phyloP scores from a whole-genome alignment of 805 yeast species.

The Starmerella ratchasimensis region DNA sequence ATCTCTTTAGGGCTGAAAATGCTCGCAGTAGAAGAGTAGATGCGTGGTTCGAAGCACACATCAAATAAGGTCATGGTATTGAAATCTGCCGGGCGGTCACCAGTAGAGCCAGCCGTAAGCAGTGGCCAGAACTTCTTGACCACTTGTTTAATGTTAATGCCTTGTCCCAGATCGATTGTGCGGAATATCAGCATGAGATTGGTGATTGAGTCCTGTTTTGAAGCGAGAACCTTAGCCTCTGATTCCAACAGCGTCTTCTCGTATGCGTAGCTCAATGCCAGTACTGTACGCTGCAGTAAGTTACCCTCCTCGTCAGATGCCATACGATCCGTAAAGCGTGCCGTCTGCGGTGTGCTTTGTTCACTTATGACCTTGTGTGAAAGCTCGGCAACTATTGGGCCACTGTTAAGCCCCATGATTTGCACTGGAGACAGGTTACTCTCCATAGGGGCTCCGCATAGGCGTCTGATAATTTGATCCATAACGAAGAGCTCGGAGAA shows the following conservation, averaged over 20 bases:
- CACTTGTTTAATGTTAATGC: background rate
- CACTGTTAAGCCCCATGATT: constrained; percentile 6
- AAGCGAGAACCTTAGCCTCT: constrained; percentile 11
- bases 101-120: background rate
- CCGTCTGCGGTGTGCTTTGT: constrained; percentile 8
- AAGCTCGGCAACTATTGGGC: constrained; percentile 1
- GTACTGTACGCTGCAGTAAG: background rate
- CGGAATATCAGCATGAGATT: constrained; percentile 5
- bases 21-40: background rate
- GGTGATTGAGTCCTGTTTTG: constrained; percentile 7
- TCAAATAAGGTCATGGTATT: constrained; percentile 2
- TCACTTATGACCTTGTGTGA: constrained; percentile 9
- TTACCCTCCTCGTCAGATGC: background rate
- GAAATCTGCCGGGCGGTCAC: constrained; percentile 1
- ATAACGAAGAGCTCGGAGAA: constrained; percentile 8
- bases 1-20: background rate
- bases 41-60: background rate
- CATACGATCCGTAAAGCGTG: constrained; percentile 1
- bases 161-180: background rate
- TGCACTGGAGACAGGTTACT: constrained; percentile 11
- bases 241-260: background rate
- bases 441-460: constrained; percentile 10
- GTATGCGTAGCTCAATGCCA: constrained; percentile 9
- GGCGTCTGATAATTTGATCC: constrained; percentile 9
- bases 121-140: background rate